Base-by-base conservation (phyloP, 2,329 filamentous ascomycete species). In the Stenocarpella maydis region DNA sequence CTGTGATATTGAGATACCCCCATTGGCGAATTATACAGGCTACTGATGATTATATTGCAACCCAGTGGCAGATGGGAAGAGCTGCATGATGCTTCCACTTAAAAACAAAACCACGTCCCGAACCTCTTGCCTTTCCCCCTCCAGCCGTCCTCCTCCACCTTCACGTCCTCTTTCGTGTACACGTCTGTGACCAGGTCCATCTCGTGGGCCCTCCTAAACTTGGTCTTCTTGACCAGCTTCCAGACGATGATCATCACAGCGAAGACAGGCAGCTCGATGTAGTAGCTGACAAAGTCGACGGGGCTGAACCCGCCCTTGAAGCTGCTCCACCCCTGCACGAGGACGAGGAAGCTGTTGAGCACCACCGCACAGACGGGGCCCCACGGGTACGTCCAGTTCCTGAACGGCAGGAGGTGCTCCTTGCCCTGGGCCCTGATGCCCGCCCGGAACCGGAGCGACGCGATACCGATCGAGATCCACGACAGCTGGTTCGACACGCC, bases 401-500 rank as follows among this genome's bases (percentile, higher is more conserved):
- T 87, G 79, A 89, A 91, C 0, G 89, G 88, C 0, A 91, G 81
- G 0, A 86, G 81, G 69, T 90, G 86, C 9, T 88, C 87, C 60
- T 89, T 85, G n/a, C 85, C 85, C 72, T 91, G 90, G 2, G 79
- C 76, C 55, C 82, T 81, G 66, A 91, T 79, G 4, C 82, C 90
- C 4, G 82, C 78, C 31, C 90, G 87, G 81, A 91, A 91, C 31
- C 90, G 87, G n/a, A 91, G 79, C 0, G 88, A 91, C 0, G 89
- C 86, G 66, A 91, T 81, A 8, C 88, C 86, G 69, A 91, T 92
- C 68, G 87, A 83, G 73, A 88, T 85, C 89, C 90, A 91, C 61
- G 87, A 87, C 5, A 91, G 79, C 78, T 91, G 89, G 76, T 91
- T 91, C 0, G 88, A 90, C 0, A 91, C 89, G 14, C 89, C 89